Evolutionary conservation across 108 stramenopile species (phyloP).

Genomic region (Cyclotella kingstonii): DNA sequence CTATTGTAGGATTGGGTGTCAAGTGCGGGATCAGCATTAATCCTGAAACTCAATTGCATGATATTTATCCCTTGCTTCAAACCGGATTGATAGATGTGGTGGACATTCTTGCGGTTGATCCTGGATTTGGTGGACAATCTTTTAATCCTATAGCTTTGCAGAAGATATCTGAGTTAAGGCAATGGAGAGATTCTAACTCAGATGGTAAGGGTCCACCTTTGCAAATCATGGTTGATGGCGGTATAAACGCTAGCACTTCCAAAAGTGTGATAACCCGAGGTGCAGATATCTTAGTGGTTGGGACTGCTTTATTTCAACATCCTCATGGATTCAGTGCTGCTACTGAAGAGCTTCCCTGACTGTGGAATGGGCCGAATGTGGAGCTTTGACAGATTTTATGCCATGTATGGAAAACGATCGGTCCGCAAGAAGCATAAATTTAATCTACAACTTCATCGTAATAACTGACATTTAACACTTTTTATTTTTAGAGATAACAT

Average conservation of each 20-base stretch:
- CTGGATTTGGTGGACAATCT: constrained; percentile 65
- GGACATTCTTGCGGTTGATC: constrained; percentile 67
- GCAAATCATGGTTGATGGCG: constrained; percentile 77
- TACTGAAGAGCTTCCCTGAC: constrained; percentile 43
- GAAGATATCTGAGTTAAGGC: constrained; percentile 33
- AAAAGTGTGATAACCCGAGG: constrained; percentile 34
- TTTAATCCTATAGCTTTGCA: constrained; percentile 43
- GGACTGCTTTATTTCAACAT: constrained; percentile 56
- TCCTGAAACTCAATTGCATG: constrained; percentile 51
- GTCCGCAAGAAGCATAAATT: too few relatives aligned
- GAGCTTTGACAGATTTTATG: too few relatives aligned
- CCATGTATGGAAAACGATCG: too few relatives aligned
- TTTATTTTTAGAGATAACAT: too few relatives aligned
- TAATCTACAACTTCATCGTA: too few relatives aligned
- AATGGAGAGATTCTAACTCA: constrained; percentile 27
- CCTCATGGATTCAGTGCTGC: constrained; percentile 34
- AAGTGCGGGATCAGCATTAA: constrained; percentile 71
- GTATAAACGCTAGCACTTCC: constrained; percentile 65
- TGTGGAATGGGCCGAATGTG: too few relatives aligned
- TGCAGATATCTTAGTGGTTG: constrained; percentile 75
- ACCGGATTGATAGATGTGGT: constrained; percentile 68
- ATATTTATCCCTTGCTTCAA: constrained; percentile 55
- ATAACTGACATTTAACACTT: too few relatives aligned
- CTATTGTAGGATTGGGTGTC: constrained; percentile 49
- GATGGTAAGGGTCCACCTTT: constrained; percentile 13